Conservation (phyloP, 306 rosid species). For the Vigna mungo region DNA sequence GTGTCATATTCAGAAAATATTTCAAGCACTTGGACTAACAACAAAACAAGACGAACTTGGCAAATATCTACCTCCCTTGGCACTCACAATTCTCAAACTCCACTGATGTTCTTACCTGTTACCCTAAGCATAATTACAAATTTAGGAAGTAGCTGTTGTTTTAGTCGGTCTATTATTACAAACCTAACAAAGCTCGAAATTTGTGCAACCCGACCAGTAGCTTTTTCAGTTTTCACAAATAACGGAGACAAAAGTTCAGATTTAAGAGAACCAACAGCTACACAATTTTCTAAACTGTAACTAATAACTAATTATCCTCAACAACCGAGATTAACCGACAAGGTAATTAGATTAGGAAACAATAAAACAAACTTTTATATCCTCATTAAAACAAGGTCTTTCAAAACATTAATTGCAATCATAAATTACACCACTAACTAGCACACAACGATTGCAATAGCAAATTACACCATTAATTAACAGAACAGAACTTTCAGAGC, state of each 20-base stretch:
- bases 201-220: neutral
- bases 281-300: neutral
- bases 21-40: conserved; percentile 29
- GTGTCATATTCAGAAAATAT: conserved; percentile 6
- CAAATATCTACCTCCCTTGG: neutral
- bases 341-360: conserved; percentile 12
- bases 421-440: neutral
- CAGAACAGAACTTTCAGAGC: neutral
- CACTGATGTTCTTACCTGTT: neutral
- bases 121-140: conserved; percentile 8
- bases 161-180: neutral
- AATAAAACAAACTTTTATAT: neutral
- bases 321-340: neutral
- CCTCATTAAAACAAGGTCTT: conserved; percentile 8
- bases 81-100: conserved; percentile 1
- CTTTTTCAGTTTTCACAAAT: neutral
- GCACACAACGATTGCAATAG: neutral
- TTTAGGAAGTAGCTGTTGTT: conserved; percentile 2
- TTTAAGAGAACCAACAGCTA: neutral
- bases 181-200: neutral
- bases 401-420: neutral
- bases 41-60: conserved; percentile 12
- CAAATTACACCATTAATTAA: neutral
- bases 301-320: neutral
- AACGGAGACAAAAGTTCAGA: conserved; percentile 3